Percentiles rank a stretch among this genome's conserved stretches.
phyloP scores from a whole-genome alignment of 2,329 filamentous ascomycete genomes.

The Saccharata proteae region DNA sequence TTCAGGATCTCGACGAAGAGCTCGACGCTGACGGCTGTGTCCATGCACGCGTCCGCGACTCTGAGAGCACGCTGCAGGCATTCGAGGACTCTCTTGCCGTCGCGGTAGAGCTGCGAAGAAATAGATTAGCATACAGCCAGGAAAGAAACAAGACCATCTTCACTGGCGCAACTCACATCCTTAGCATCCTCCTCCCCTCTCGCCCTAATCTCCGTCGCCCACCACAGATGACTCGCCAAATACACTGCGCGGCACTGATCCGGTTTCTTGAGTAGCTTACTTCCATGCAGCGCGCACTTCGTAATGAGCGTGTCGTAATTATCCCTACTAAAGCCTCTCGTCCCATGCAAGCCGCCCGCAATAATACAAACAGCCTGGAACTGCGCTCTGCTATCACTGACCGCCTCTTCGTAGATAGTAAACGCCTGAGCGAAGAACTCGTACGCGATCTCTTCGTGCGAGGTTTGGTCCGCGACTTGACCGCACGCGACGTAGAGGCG shows the following conservation, averaged over 20 bases:
- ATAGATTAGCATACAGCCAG: conserved; percentile 9
- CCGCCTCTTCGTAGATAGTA: conserved; percentile 91
- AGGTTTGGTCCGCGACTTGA: conserved; percentile 80
- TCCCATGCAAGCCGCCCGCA: conserved; percentile 76
- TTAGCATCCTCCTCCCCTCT: conserved; percentile 72
- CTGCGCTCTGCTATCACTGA: conserved; percentile 90
- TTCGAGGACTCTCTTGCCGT: conserved; percentile 92
- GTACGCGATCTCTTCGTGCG: conserved; percentile 91
- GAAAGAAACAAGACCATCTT: neutral
- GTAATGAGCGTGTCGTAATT: conserved; percentile 99
- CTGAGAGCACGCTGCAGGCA: conserved; percentile 90
- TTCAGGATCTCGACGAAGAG: conserved; percentile 98
- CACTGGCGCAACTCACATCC: conserved; percentile 48
- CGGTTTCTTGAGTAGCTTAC: conserved; percentile 92
- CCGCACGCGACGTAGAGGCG: conserved; percentile 86
- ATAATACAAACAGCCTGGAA: conserved; percentile 97
- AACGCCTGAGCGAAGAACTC: conserved; percentile 98
- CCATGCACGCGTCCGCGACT: conserved; percentile 98
- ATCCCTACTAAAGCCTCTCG: conserved; percentile 83
- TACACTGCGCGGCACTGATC: conserved; percentile 97
- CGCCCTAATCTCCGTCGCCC: conserved; percentile 73
- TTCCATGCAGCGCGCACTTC: conserved; percentile 91
- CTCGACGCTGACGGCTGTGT: conserved; percentile 91
- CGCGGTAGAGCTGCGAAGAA: conserved; percentile 66
- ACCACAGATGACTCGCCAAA: conserved; percentile 93